A percentile compares a stretch with the other conserved stretches of the same genome.
Conservation (phyloP, 2,329 filamentous ascomycete species). For the Lithohypha guttulata region DNA sequence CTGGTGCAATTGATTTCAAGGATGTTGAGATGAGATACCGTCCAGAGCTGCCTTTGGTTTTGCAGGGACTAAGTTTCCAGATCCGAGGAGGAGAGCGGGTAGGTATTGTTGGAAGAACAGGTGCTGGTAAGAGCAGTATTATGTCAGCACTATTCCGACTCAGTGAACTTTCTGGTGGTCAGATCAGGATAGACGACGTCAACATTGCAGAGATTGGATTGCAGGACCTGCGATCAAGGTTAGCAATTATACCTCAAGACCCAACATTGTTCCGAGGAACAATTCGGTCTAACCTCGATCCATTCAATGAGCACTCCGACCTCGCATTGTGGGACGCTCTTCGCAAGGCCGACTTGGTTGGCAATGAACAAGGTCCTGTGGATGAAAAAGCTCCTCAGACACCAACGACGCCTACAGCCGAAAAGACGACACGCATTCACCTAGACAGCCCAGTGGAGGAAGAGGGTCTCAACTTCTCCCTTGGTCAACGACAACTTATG, state of each 20-base stretch:
- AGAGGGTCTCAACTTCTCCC: constrained; percentile 89
- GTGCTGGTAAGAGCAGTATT: constrained; percentile 27
- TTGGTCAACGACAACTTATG: constrained; percentile 92
- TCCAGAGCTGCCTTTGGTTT: constrained; percentile 58
- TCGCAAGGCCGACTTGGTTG: constrained; percentile 36
- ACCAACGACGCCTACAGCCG: constrained; percentile 17
- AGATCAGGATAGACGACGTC: constrained; percentile 21
- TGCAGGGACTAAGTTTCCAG: constrained; percentile 50
- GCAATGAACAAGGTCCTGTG: constrained; percentile 10
- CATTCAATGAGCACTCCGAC: constrained; percentile 18
- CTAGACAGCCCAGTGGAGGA: constrained; percentile 83
- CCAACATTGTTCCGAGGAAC: constrained; percentile 21
- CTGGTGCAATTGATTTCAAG: constrained; percentile 68
- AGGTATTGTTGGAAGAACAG: constrained; percentile 62
- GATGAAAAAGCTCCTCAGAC: constrained; percentile 15
- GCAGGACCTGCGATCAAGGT: constrained; percentile 19
- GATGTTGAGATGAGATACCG: constrained; percentile 73
- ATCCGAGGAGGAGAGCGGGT: constrained; percentile 37
- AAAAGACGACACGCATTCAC: constrained; percentile 51
- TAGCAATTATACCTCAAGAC: constrained; percentile 23
- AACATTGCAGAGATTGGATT: constrained; percentile 20
- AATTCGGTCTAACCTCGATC: constrained; percentile 21
- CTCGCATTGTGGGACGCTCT: constrained; percentile 32
- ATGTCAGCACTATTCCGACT: constrained; percentile 24
- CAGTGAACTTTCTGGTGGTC: constrained; percentile 19